Evolutionary conservation across 305 asterid genomes (phyloP), one percentile per base, ranked within the genome.

Genomic region (Fraxinus velutina): DNA sequence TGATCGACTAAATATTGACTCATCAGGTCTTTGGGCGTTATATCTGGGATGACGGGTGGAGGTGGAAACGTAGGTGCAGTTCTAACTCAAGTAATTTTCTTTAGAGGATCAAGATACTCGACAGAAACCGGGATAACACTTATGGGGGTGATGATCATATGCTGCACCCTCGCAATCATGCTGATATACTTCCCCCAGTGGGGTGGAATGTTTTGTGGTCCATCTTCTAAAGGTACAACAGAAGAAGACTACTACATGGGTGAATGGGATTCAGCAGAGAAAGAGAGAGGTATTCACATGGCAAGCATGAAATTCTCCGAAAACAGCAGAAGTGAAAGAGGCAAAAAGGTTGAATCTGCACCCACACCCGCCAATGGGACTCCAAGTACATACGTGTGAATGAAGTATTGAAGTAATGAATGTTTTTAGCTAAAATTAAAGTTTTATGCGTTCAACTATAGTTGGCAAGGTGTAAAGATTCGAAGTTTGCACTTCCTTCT

Each of bases 21-120:
- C n/a, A 37, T 15, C 84, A 94, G 96, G 88, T 90, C 99, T 19
- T 78, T 93, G 0, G 98, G 97, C 6, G 86, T 93, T 9, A 79
- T 93, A 64, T 92, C 95, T 0, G 99, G 99, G 78, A 91, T 93
- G 97, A 90, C 98, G 0, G 97, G 99, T 17, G 98, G 91, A 2
- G 99, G 99, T 0, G 99, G 99, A 79, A 95, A 86, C 33, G 88
- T 86, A 0, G 98, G 98, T 0, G 95, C 98, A 0, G 97, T 91
- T 17, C 10, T 95, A n/a, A 92, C 97, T 0, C 99, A 93, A 83
- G 80, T 95, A 27, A 88, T 91, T 5, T 92, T 95, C 91, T 95
- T 93, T 55, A 73, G 97, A 85, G 97, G 98, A 42, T 85, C 99
- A 1, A 83, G 81, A 71, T 92, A 84, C 90, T 74, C 91, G 0